These are phyloP conservation scores for Straminergon stramineum DNA, from an alignment of 225 moss, liverwort and hornwort genomes.

Conservation along the genomic window DNA sequence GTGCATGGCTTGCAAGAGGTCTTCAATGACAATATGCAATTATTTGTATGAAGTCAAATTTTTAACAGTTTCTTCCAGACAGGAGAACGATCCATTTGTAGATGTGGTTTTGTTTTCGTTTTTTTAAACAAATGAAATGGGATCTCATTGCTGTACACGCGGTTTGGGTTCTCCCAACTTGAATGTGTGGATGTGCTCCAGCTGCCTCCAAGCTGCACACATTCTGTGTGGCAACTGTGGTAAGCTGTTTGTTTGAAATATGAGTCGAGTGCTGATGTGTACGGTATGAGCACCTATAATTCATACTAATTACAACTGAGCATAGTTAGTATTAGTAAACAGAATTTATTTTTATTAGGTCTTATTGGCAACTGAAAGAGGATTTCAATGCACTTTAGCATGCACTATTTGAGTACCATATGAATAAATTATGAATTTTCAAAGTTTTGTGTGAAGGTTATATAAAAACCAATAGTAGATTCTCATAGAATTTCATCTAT, in stretches of 20 bases:
- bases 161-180: not conserved
- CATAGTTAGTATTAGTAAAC: not conserved
- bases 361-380: not conserved
- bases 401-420: not conserved
- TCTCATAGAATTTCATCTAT: not conserved
- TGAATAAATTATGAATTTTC: not conserved
- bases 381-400: not conserved
- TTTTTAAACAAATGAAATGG: too few relatives aligned
- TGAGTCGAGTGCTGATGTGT: not conserved
- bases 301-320: not conserved
- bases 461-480: fast-evolving
- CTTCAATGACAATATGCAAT: not conserved
- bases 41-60: not conserved
- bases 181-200: not conserved
- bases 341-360: too few relatives aligned
- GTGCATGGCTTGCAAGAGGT: not conserved
- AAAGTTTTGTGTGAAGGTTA: fast-evolving
- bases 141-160: too few relatives aligned
- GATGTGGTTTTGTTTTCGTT: not conserved
- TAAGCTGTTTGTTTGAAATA: not conserved
- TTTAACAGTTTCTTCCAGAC: not conserved
- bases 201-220: not conserved
- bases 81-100: not conserved
- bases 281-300: not conserved
- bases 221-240: not conserved